Base-by-base conservation (phyloP, 2,329 filamentous ascomycete genomes). In the Aureobasidium sp. region DNA sequence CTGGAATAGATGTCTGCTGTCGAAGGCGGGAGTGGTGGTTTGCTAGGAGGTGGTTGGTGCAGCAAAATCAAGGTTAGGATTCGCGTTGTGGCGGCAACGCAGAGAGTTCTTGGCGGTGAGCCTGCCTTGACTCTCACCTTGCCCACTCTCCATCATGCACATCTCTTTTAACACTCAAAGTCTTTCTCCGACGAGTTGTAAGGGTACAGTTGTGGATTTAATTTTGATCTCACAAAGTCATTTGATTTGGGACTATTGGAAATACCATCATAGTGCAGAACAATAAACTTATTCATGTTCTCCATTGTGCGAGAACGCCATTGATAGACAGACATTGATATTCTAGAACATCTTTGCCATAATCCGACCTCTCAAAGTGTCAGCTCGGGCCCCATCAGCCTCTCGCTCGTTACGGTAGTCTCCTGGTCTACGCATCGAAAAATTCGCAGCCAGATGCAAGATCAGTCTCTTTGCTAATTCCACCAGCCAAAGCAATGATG, bases 391-490 rank as follows among this genome's bases (percentile, higher is more conserved):
- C 2, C 19, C 31, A 7, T 29, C 25, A 23, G 27, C 4, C n/a
- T 33, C 38, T 43, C 38, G 37, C 51, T 23, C 37, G 15, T 1
- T 21, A 9, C 51, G 51, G 17, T 55, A 55, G 19, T 55, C 2
- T 55, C 51, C 11, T n/a, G n/a, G 51, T 55, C 27, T 43, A 31
- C 43, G 51, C 51, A 43, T 55, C 51, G 13, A 55, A 55, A 23
- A 55, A 43, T 1, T 55, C 51, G 7, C 38, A 25, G 17, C 25
- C 51, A 4, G 51, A 42, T 5, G 21, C 10, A 17, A 86, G 74
- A 67, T 87, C 84, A 2, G 78, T 77, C 67, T 87, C 80, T 4
- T 75, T 68, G 0, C 84, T 74, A 33, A 54, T 55, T 1, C 37
- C 51, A 33, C 51, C 38, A 43, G 51, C 51, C 25, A 55, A 23